Base-by-base conservation (phyloP, 371 early-diverging fungal genomes). In the Apophysomyces sp. region DNA sequence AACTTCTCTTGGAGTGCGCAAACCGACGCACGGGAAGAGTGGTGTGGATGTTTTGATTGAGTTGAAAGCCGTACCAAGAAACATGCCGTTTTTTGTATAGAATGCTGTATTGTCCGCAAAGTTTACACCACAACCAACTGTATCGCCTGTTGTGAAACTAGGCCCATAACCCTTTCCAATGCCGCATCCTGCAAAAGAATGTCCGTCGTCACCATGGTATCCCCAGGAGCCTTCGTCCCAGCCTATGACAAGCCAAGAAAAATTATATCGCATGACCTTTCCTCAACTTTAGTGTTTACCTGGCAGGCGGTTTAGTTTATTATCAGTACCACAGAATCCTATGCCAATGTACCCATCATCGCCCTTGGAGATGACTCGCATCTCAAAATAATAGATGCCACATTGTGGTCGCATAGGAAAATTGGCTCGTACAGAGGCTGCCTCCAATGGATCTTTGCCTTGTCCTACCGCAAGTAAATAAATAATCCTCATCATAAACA, bases 191-290 rank as follows among this genome's bases (percentile, higher is more conserved):
- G 80, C 79, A 69, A 97, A 95, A 34, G 78, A 70, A 59, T 90
- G 77, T 12, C 99, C 99, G 73, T 98, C 98, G 74, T 97, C 97
- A 21, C 96, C 93, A 64, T 94, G 95, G 74, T 91, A 94, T 9
- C 95, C 95, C 89, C 91, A 94, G 24, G 93, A 92, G 53, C 84
- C 70, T 4, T 64, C 62, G 58, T 94, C 93, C 93, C 93, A 95
- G 3, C 95, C 94, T 89, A 61, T n/a, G 11, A 44, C 49, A 44
- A 21, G 21, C 8, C 8, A 12, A 44, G 21, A 44, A 18, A 44
- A 21, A 18, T 21, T 44, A 21, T 21, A 44, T 44, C 49, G 49
- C 49, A 44, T 44, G 49, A 44, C 49, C 41, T 41, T 41, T 41
- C 13, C 13, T 34, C 13, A 44, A n/a, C 7, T 44, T 44, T 44